Conservation (phyloP, 106 monocot genomes). For the Acorus gramineus region DNA sequence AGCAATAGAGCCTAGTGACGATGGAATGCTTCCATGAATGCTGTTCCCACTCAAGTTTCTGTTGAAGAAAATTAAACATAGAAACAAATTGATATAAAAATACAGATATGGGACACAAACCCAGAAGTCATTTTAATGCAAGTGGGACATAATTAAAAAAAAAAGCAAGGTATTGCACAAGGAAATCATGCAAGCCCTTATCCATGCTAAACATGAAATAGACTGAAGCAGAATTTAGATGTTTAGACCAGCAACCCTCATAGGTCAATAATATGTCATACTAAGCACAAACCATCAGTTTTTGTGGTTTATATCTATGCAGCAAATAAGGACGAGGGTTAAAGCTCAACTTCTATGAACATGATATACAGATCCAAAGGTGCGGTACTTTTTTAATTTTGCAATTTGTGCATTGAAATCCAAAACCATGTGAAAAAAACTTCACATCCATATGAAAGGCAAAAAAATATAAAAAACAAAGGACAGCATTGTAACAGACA, state of each 20-base stretch:
- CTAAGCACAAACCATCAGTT: not conserved
- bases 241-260: not conserved
- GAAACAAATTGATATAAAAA: not conserved
- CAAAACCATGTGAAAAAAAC: no score
- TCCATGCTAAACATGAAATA: not conserved
- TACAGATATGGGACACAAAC: no score
- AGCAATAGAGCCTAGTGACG: conserved; percentile 57
- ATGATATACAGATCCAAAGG: no score
- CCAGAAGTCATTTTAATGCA: no score
- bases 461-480: not conserved
- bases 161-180: not conserved
- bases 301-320: not conserved
- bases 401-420: no score
- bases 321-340: no score
- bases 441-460: no score
- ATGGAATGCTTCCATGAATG: conserved; percentile 70
- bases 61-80: conserved; percentile 3
- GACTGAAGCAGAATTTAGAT: not conserved
- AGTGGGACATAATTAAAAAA: not conserved
- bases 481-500: conserved; percentile 2
- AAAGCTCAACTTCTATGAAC: no score
- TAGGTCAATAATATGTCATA: not conserved
- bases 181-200: not conserved
- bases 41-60: conserved; percentile 94
- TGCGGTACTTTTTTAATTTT: no score